Evolutionary conservation across 495 filamentous ascomycete genomes (phyloP).

Genomic region (Aspergillus avenaceus): DNA sequence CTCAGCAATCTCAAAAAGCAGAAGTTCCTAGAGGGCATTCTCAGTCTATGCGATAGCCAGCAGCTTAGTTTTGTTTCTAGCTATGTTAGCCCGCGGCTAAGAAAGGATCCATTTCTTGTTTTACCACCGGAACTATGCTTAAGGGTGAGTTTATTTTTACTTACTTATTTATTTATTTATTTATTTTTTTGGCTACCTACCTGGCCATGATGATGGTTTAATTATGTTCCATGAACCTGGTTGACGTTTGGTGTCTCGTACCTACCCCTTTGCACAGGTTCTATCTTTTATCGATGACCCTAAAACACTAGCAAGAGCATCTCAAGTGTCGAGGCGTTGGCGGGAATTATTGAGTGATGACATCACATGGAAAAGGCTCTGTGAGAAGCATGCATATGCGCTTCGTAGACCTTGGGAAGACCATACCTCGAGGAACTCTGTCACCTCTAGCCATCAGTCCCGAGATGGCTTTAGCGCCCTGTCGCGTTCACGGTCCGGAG

Average conservation of each 20-base stretch:
- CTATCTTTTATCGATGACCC: conserved; percentile 94
- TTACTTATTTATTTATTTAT: too few species aligned
- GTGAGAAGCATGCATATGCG: conserved; percentile 76
- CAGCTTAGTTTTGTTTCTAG: conserved; percentile 92
- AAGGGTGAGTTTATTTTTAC: conserved; percentile 70
- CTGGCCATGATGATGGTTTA: background rate
- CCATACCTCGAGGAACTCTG: conserved; percentile 27
- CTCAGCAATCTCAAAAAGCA: conserved; percentile 53
- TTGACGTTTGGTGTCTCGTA: conserved; percentile 4
- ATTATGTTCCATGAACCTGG: background rate
- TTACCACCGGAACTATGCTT: conserved; percentile 91
- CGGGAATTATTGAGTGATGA: conserved; percentile 90
- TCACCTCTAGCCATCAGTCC: conserved; percentile 22
- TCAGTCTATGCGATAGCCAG: conserved; percentile 90
- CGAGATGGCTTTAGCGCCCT: conserved; percentile 24
- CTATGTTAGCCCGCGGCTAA: conserved; percentile 84
- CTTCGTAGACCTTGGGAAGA: conserved; percentile 63
- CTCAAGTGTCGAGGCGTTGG: conserved; percentile 91
- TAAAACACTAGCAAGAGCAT: conserved; percentile 83
- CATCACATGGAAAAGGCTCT: conserved; percentile 95
- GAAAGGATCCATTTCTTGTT: conserved; percentile 89
- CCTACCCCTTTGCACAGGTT: conserved; percentile 48
- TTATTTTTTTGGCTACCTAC: background rate
- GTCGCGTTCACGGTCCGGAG: conserved; percentile 33
- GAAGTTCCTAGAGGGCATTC: conserved; percentile 70